These are phyloP conservation scores for Talinum fruticosum DNA, from an alignment of 148 eudicot species.

Conservation along the genomic window DNA sequence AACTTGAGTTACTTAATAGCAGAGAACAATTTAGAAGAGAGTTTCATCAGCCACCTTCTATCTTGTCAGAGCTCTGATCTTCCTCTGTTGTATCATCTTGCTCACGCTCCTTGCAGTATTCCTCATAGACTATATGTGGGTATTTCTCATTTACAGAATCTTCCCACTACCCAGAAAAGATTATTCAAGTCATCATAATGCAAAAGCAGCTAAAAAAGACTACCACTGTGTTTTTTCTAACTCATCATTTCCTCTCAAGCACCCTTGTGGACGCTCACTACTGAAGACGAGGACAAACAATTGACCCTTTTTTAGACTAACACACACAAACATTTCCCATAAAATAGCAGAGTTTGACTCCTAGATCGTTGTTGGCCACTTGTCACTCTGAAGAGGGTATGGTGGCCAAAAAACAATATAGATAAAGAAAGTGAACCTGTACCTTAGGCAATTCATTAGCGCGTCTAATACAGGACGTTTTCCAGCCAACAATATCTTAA, in stretches of 20 bases:
- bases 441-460: slow-evolving; percentile 89
- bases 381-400: background rate
- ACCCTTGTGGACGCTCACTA: background rate
- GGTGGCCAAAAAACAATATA: background rate
- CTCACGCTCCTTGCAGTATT: slow-evolving; percentile 27
- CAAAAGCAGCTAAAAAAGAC: slow-evolving; percentile 4
- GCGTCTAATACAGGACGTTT: slow-evolving; percentile 90
- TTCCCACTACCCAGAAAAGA: slow-evolving; percentile 41
- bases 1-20: no score
- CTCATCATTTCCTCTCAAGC: background rate
- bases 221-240: slow-evolving; percentile 10
- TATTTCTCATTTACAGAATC: slow-evolving; percentile 46
- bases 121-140: slow-evolving; percentile 48
- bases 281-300: background rate
- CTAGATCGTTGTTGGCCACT: background rate
- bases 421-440: background rate
- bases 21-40: background rate
- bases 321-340: background rate
- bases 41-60: slow-evolving; percentile 62
- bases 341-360: background rate
- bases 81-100: slow-evolving; percentile 27
- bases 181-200: slow-evolving; percentile 14
- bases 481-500: slow-evolving; percentile 95
- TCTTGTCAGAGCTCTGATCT: slow-evolving; percentile 35
- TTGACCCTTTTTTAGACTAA: slow-evolving; percentile 3